Evolutionary conservation across 345 rosid species (phyloP), one percentile per base, ranked within the genome.

Genomic region (Moringa oleifera): DNA sequence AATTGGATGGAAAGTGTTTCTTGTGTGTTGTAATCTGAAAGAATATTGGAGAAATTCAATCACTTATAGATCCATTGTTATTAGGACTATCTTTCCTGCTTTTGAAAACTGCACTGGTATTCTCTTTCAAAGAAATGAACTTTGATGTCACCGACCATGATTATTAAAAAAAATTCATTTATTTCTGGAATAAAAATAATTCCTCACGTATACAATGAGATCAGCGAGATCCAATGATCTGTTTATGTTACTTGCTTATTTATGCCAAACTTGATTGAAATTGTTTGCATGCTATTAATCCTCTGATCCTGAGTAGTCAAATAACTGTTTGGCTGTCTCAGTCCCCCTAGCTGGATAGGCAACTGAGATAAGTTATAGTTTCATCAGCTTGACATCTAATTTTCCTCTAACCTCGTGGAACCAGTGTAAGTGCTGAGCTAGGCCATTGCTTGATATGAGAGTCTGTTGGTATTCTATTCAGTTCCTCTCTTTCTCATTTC

Each of bases 381-480:
- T 28, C 33, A 3, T 28, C 33, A 2, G 8, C 33, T 28, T 28
- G 33, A 28, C 8, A 8, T 28, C 3, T 28, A n/a, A 28, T 28
- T 28, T 28, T 28, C 8, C 33, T 28, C 33, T 28, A 28, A 28
- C 8, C 8, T 8, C 8, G 33, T 28, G 33, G 8, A 28, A 28
- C 33, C 33, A 28, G 8, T 28, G 33, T 28, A 2, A 2, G 33
- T 28, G n/a, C n/a, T n/a, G n/a, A n/a, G n/a, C n/a, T n/a, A n/a
- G n/a, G n/a, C 22, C 59, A 55, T 59, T 23, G 47, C 49, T 62
- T 65, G 57, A 22, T 28, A 20, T 58, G 62, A 25, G 15, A 25
- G 24, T 25, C 20, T 23, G 51, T 50, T 55, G 23, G 18, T n/a
- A 1, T 23, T 18, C 36, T 59, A 46, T 7, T 37, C 12, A 17